Evolutionary conservation across 495 filamentous ascomycete species (phyloP), one percentile per base, ranked within the genome.

Genomic region (Neurospora hispaniola): DNA sequence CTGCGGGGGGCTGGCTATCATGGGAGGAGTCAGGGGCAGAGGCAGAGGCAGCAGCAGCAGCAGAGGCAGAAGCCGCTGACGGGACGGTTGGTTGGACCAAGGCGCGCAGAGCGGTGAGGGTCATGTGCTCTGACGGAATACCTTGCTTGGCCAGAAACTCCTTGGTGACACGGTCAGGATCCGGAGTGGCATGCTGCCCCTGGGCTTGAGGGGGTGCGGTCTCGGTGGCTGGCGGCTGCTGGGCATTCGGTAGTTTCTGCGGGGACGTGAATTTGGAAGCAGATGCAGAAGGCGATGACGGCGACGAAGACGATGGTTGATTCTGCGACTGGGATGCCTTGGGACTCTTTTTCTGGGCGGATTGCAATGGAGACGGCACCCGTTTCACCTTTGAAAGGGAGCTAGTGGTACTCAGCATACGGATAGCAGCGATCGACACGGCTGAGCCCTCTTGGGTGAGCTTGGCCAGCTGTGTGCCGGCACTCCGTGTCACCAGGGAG

Each of bases 101-200:
- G 9, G 77, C 74, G 41, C 75, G 79, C 70, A 83, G 78, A 16
- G 80, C 79, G 3, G 74, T 75, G 16, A 80, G 73, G 12, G 81
- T 80, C 48, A 72, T 73, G 35, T 78, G 38, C 70, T 82, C 80
- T 1, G 80, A 77, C 5, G 80, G 81, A 46, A 81, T 79, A 42
- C 78, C 78, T 43, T 74, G 62, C 66, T 77, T 75, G 42, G 74
- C 75, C 59, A 78, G 54, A 69, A 82, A 82, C 20, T 66, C 71
- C 72, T 75, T 81, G 38, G 74, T 75, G 71, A 80, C 74, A 70
- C 78, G 79, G 74, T 76, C 74, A 42, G 81, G 76, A n/a, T 77
- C 75, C n/a, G 72, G 71, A 23, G 54, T 35, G 31, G 78, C n/a
- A 74, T 35, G 73, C 70, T 71, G 68, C 11, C 48, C 35, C 41